Evolutionary conservation across 345 rosid genomes (phyloP), one percentile per base, ranked within the genome.

Genomic region (Gynandropsis gynandra): DNA sequence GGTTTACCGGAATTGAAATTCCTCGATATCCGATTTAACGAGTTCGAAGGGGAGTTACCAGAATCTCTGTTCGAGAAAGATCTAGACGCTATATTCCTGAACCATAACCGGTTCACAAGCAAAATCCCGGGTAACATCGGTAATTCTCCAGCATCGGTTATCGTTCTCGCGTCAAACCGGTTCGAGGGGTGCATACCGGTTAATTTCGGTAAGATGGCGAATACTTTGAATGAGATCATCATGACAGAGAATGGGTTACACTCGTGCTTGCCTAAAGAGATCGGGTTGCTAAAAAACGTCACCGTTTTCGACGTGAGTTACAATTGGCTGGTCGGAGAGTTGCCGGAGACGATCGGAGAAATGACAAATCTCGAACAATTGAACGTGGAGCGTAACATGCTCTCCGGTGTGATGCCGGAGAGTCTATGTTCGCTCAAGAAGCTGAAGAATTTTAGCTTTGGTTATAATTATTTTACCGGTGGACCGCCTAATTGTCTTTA

Each of bases 21-120:
- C 56, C 83, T 89, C 1, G 97, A 89, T 65, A 80, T 89, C 33
- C 78, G 97, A 49, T 89, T 73, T 63, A 85, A 89, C 13, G 95
- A 89, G 50, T 83, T 89, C 27, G 95, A 89, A 78, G 97, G 97
- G 0, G 33, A 36, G 5, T 52, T 85, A 60, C 95, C 95, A 0
- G 61, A 52, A 27, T 61, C 76, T 53, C 72, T 89, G 4, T 85
- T 89, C 10, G 76, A 89, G n/a, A 81, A 75, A 67, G 63, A 78
- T 13, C 69, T 89, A 0, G 97, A 89, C 47, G 95, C 93, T 17
- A 50, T 89, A 4, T 80, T 89, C 33, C 67, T 89, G 3, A 89
- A 89, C 42, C 63, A 83, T 48, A 89, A 89, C 65, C 68, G 87
- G 72, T 80, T 89, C 48, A 7, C 27, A 24, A 77, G 70, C 21